These are phyloP conservation scores for Globisporangium mamillatum DNA, from an alignment of 352 stramenopile species.

Conservation along the genomic window DNA sequence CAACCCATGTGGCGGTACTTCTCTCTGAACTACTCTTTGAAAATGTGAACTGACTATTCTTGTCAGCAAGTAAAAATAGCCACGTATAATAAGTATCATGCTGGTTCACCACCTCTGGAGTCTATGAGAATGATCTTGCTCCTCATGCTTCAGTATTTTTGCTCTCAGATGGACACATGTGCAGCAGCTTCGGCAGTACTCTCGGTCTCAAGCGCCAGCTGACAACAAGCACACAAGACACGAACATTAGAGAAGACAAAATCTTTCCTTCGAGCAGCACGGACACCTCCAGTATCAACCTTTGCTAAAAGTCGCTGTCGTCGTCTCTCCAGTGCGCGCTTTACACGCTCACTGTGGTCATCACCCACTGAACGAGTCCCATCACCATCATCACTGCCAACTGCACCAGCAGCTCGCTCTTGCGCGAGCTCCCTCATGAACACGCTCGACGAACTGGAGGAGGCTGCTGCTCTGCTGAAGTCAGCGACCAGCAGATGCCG, in stretches of 20 bases:
- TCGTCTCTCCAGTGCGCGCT: constrained; percentile 45
- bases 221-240: background rate
- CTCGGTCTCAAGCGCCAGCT: constrained; percentile 19
- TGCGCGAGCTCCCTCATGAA: constrained; percentile 1
- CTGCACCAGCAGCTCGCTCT: background rate
- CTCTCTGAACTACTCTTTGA: background rate
- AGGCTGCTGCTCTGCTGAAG: background rate
- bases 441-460: background rate
- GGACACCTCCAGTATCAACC: constrained; percentile 15
- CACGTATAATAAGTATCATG: too few species aligned
- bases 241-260: background rate
- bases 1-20: too few species aligned
- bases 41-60: constrained; percentile 1
- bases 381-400: constrained; percentile 12
- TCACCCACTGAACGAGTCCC: constrained; percentile 6
- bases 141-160: background rate
- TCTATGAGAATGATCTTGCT: background rate
- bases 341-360: constrained; percentile 32
- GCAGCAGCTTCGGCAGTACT: constrained; percentile 1
- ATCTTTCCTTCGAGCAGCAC: background rate
- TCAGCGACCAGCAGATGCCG: constrained; percentile 11
- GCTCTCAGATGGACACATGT: constrained; percentile 3
- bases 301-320: constrained; percentile 44
- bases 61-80: background rate
- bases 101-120: too few species aligned